These are phyloP conservation scores for Neofusicoccum laricinum DNA, from an alignment of 2,329 filamentous ascomycete genomes.

Conservation along the genomic window DNA sequence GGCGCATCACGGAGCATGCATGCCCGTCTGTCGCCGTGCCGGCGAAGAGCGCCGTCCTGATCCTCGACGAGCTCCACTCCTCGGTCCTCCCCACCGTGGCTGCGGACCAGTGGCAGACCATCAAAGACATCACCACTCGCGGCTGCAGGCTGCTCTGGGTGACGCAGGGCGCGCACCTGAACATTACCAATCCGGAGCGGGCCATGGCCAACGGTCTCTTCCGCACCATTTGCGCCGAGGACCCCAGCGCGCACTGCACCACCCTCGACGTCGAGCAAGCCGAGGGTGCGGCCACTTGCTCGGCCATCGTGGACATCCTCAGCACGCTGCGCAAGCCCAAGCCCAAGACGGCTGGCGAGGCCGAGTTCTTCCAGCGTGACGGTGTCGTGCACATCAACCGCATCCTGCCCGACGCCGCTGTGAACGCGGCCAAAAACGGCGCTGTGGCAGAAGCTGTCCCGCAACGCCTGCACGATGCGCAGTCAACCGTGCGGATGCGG, in stretches of 20 bases:
- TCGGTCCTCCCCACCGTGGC: background rate
- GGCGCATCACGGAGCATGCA: background rate
- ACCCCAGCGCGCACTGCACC: background rate
- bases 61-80: background rate
- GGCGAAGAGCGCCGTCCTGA: conserved; percentile 1
- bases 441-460: background rate
- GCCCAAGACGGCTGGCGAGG: background rate
- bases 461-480: background rate
- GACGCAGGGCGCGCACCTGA: background rate
- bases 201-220: background rate
- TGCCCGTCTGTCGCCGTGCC: background rate
- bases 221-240: conserved; percentile 3
- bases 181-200: background rate
- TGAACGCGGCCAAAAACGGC: background rate
- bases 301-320: background rate
- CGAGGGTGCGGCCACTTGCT: background rate
- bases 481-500: conserved; percentile 7
- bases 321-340: background rate
- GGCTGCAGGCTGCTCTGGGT: background rate
- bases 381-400: background rate
- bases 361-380: background rate
- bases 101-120: background rate
- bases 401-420: background rate
- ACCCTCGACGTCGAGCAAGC: background rate
- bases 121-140: conserved; percentile 1